Evolutionary conservation across 208 protist species (phyloP), one percentile per base, ranked within the genome.

Genomic region (Crithidia bombi): DNA sequence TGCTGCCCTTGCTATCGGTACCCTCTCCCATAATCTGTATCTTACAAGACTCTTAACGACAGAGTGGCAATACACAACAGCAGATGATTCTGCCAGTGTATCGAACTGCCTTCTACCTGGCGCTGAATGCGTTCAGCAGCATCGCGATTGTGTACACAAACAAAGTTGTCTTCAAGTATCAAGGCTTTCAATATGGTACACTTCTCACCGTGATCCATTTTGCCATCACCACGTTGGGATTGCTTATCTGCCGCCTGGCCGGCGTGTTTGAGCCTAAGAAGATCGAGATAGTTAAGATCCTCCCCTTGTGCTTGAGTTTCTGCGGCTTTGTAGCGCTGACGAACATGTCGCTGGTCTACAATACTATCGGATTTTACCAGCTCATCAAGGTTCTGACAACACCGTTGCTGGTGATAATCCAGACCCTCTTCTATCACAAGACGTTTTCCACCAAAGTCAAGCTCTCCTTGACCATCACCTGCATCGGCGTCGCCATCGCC

Each of bases 291-390:
- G 32, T 69, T 15, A 77, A 86, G 52, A 73, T 97, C 14, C 17
- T 97, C 2, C 90, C 88, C 3, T 76, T 95, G 11, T 87, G 86
- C 66, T 1, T 87, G 14, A 89, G 88, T 33, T 97, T 94, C 73
- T 92, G 86, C 66, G 90, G 89, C 23, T 97, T 94, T 66, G 91
- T 98, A 17, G 82, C 90, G 23, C 77, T 97, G 32, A 94, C 86
- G 11, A 98, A 98, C 68, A 62, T 96, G 50, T 93, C 84, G 5
- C 78, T 98, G 6, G 73, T 86, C 32, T 90, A 93, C 85, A 98
- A 98, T 70, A 86, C 75, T 21, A 86, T 97, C 21, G 89, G 89
- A 4, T 94, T 97, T 55, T 98, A 97, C 67, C 94, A 98, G 78
- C 83, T 96, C 44, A 80, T 91, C 32, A 93, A 93, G 70, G 82